Conservation (phyloP, 805 yeast species). For the Starmerella riodocensis region DNA sequence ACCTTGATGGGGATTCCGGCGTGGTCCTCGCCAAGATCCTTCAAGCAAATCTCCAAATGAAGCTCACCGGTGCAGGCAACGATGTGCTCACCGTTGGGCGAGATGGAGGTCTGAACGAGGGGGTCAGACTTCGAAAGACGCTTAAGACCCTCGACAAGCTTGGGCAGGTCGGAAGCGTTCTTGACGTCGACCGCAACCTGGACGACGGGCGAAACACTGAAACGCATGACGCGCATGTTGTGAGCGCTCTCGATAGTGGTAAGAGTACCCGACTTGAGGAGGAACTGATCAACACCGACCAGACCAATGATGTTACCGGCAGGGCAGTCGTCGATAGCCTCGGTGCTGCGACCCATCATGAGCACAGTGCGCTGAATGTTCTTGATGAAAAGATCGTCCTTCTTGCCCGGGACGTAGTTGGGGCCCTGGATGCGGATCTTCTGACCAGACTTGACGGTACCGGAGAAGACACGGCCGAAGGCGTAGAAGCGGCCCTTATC, state of each 20-base stretch:
- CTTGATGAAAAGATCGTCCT: slow-evolving; percentile 93
- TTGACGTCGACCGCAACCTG: slow-evolving; percentile 99
- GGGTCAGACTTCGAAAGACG: slow-evolving; percentile 99
- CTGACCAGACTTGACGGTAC: slow-evolving; percentile 98
- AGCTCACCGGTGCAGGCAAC: slow-evolving; percentile 99
- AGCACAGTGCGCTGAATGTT: slow-evolving; percentile 97
- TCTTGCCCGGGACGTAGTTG: slow-evolving; percentile 96
- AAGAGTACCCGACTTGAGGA: slow-evolving; percentile 97
- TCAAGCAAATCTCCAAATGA: slow-evolving; percentile 95
- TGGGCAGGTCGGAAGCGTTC: slow-evolving; percentile 98
- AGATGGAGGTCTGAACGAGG: slow-evolving; percentile 80
- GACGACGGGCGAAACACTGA: slow-evolving; percentile 99
- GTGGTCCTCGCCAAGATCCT: slow-evolving; percentile 94
- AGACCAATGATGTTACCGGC: slow-evolving; percentile 99
- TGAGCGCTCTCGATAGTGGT: slow-evolving; percentile 94
- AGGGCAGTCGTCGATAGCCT: slow-evolving; percentile 98
- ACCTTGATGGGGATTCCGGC: slow-evolving; percentile 98
- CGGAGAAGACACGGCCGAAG: slow-evolving; percentile 99
- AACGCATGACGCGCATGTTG: slow-evolving; percentile 99
- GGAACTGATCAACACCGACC: slow-evolving; percentile 99
- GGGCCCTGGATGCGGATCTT: slow-evolving; percentile 99
- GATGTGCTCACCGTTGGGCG: slow-evolving; percentile 97
- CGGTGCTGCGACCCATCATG: slow-evolving; percentile 99
- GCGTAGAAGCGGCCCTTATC: slow-evolving; percentile 99
- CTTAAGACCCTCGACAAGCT: slow-evolving; percentile 99